Base-by-base conservation (phyloP, 352 stramenopile genomes). In the Pythium utonaiense region DNA sequence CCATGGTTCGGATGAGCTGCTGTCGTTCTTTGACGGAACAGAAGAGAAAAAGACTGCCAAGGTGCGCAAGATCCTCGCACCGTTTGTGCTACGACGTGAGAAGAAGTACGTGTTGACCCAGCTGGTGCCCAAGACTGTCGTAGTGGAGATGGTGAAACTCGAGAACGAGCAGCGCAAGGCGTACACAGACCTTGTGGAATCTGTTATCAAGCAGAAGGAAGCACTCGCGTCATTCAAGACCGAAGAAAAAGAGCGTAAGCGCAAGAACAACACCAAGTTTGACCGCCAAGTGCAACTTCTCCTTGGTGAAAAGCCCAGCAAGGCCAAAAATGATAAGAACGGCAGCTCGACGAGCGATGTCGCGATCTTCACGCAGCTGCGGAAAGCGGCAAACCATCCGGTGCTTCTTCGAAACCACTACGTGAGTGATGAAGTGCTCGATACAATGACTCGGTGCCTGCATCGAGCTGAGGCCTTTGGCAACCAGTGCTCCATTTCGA, bases 331-430 rank as follows among this genome's bases (percentile, higher is more conserved):
- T 17, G 57, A 34, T 36, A 57, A 73, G 3, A 57, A 47, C 6
- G 40, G 40, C 40, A 19, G 40, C n/a, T 47, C 65, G 19, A 48
- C 58, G 31, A 87, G 61, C 48, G 73, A 88, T 36, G 64, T 62
- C 0, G 67, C 74, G 14, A 98, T 91, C 31, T 99, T 99, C 74
- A 98, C 96, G 12, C 82, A 98, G 59, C 76, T 99, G 34, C 84
- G 97, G 10, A 99, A 99, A 70, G 96, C 92, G 2, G 96, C 97
- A 0, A 99, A 99, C 68, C 97, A 99, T 66, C 94, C 97, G 6
- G 77, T 99, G 28, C 71, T 99, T 21, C 71, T 99, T 25, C 84
- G 94, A 7, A 73, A 92, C 57, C 68, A 94, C 77, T 86, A 88
- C 70, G 60, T 89, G 55, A 72, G 72, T 17, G 74, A 89, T 19